phyloP scores from a whole-genome alignment of 306 rosid genomes.

The Canavalia gladiata region DNA sequence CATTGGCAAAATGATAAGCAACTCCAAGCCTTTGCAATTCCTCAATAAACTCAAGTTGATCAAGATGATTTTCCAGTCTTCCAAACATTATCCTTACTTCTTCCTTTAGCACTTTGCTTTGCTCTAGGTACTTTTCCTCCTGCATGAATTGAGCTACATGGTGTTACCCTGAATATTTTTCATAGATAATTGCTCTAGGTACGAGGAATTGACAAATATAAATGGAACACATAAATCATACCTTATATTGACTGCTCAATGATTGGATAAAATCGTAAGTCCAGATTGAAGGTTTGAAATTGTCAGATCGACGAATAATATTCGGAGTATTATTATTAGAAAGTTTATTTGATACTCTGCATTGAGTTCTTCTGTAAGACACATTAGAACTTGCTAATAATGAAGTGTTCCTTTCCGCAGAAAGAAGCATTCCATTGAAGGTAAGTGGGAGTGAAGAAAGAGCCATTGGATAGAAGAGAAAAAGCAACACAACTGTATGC shows the following conservation, averaged over 20 bases:
- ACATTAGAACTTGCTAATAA: too few relatives aligned
- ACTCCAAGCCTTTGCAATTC: constrained; percentile 29
- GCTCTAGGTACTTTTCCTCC: background rate
- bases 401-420: too few relatives aligned
- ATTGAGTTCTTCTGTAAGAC: too few relatives aligned
- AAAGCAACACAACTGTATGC: too few relatives aligned
- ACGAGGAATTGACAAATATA: too few relatives aligned
- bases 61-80: background rate
- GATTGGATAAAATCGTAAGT: constrained; percentile 24
- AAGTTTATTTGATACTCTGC: too few relatives aligned
- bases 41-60: constrained; percentile 40
- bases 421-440: too few relatives aligned
- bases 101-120: background rate
- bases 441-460: too few relatives aligned
- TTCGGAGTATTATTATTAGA: too few relatives aligned
- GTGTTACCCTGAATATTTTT: too few relatives aligned
- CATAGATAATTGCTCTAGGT: too few relatives aligned
- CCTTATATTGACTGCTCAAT: constrained; percentile 27
- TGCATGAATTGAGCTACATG: background rate
- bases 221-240: background rate
- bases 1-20: constrained; percentile 8
- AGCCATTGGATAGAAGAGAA: too few relatives aligned
- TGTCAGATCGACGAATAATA: constrained; percentile 5
- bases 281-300: constrained; percentile 39
- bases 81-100: constrained; percentile 26